These are phyloP conservation scores for Delitschia confertaspora DNA, from an alignment of 495 filamentous ascomycete species.

Conservation along the genomic window DNA sequence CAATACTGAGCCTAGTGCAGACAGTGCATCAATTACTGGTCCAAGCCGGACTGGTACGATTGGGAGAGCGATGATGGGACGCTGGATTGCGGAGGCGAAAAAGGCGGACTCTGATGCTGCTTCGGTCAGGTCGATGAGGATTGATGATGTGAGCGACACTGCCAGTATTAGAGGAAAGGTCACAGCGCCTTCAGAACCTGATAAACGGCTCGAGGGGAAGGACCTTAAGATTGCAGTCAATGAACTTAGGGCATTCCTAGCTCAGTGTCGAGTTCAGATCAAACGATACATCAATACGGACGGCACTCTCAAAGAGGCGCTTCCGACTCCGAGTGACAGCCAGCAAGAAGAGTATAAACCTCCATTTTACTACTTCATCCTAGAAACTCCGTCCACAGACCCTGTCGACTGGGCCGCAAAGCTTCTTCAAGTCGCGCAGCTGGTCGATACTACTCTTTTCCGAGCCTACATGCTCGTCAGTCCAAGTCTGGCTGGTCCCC, in stretches of 20 bases:
- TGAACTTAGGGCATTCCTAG: constrained; percentile 76
- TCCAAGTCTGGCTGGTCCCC: constrained; percentile 72
- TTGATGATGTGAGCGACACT: constrained; percentile 39
- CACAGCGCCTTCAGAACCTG: constrained; percentile 27
- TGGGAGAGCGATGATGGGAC: constrained; percentile 36
- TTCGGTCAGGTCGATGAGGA: constrained; percentile 55
- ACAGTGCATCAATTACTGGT: constrained; percentile 30
- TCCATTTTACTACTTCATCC: constrained; percentile 35
- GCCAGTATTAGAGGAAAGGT: constrained; percentile 40
- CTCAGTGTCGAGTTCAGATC: constrained; percentile 69
- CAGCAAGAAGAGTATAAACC: constrained; percentile 30
- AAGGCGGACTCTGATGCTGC: constrained; percentile 51
- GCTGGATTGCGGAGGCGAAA: constrained; percentile 45
- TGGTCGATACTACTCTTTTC: constrained; percentile 92
- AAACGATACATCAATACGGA: constrained; percentile 72
- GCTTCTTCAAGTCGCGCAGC: constrained; percentile 61
- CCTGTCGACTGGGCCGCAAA: constrained; percentile 59
- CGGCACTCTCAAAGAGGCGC: constrained; percentile 56
- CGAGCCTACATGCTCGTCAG: constrained; percentile 84
- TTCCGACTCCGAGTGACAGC: constrained; percentile 46
- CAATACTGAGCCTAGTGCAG: constrained; percentile 21
- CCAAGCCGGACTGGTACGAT: constrained; percentile 20
- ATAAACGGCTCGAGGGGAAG: constrained; percentile 57
- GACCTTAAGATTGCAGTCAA: constrained; percentile 71
- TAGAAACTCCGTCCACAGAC: constrained; percentile 38